Percentiles rank a stretch among this genome's conserved stretches.
phyloP scores from a whole-genome alignment of 2,329 filamentous ascomycete genomes.

The Helotiales sp. region DNA sequence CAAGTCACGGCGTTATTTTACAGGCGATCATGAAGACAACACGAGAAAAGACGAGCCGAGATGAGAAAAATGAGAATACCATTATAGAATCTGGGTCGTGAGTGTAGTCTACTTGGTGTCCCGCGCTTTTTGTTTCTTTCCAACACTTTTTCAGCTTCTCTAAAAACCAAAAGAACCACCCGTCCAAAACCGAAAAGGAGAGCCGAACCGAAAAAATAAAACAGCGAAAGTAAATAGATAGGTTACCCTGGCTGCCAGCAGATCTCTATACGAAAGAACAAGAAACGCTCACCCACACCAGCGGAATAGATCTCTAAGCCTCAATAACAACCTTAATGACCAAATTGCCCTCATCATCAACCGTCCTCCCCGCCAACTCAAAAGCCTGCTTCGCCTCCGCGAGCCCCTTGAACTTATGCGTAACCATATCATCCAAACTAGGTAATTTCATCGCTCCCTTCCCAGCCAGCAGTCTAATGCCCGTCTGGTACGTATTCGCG shows the following conservation, averaged over 20 bases:
- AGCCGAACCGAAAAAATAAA: too few species aligned
- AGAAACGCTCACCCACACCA: too few species aligned
- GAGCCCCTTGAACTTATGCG: constrained; percentile 71
- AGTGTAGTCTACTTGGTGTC: constrained; percentile 17
- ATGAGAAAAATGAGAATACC: constrained; percentile 21
- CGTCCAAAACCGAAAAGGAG: constrained; percentile 1
- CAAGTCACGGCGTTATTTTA: constrained; percentile 30
- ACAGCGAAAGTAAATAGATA: constrained; percentile 1
- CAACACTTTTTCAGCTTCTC: constrained; percentile 12
- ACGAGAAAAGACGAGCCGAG: constrained; percentile 18
- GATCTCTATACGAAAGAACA: constrained; percentile 6
- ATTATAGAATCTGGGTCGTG: constrained; percentile 20
- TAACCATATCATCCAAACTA: constrained; percentile 73
- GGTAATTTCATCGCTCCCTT: constrained; percentile 55
- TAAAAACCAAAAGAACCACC: constrained; percentile 4
- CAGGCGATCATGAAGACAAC: constrained; percentile 26
- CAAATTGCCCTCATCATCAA: constrained; percentile 69
- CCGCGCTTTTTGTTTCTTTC: constrained; percentile 15
- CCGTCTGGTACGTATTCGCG: constrained; percentile 74
- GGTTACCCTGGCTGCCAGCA: constrained; percentile 13
- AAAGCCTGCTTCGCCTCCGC: constrained; percentile 67
- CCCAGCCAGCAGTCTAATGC: constrained; percentile 65
- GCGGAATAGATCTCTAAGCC: constrained; percentile 45
- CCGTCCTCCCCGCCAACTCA: constrained; percentile 70
- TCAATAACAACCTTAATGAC: constrained; percentile 75